These are phyloP conservation scores for Hanseniaspora taiwanica DNA, from an alignment of 805 yeast genomes.

Conservation along the genomic window DNA sequence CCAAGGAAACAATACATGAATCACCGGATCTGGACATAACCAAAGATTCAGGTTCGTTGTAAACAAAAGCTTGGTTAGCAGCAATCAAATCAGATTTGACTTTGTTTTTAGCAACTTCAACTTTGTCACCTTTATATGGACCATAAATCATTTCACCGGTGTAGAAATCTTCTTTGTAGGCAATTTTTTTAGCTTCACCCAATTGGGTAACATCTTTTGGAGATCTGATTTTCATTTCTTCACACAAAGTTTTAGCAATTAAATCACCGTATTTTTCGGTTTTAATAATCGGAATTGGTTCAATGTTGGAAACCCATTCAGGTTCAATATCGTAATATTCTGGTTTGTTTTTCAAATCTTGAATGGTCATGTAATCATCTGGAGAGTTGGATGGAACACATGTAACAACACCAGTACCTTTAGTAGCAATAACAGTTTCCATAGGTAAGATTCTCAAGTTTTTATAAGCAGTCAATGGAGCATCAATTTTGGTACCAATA, in stretches of 20 bases:
- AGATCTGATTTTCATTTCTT: conserved; percentile 81
- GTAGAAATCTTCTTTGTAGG: conserved; percentile 94
- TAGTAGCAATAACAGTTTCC: conserved; percentile 89
- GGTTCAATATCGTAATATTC: conserved; percentile 76
- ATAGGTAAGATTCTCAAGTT: conserved; percentile 82
- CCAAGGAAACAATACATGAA: conserved; percentile 89
- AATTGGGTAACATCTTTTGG: conserved; percentile 83
- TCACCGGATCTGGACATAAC: conserved; percentile 95
- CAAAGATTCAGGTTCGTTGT: conserved; percentile 85
- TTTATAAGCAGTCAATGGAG: conserved; percentile 64
- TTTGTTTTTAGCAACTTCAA: conserved; percentile 81
- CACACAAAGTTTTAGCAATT: conserved; percentile 74
- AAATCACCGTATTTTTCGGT: conserved; percentile 82
- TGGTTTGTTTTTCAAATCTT: conserved; percentile 76
- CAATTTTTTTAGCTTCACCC: conserved; percentile 85
- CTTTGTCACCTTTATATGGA: conserved; percentile 75
- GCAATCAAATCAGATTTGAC: conserved; percentile 72
- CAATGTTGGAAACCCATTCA: conserved; percentile 66
- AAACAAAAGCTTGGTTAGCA: conserved; percentile 69
- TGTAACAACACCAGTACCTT: conserved; percentile 98
- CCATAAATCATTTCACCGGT: conserved; percentile 76
- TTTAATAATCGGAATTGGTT: conserved; percentile 57
- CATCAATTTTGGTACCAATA: conserved; percentile 75
- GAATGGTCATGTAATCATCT: conserved; percentile 82
- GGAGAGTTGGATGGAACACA: conserved; percentile 99